These are phyloP conservation scores for Microdochium trichocladiopsis DNA, from an alignment of 2,329 filamentous ascomycete genomes.

Conservation along the genomic window DNA sequence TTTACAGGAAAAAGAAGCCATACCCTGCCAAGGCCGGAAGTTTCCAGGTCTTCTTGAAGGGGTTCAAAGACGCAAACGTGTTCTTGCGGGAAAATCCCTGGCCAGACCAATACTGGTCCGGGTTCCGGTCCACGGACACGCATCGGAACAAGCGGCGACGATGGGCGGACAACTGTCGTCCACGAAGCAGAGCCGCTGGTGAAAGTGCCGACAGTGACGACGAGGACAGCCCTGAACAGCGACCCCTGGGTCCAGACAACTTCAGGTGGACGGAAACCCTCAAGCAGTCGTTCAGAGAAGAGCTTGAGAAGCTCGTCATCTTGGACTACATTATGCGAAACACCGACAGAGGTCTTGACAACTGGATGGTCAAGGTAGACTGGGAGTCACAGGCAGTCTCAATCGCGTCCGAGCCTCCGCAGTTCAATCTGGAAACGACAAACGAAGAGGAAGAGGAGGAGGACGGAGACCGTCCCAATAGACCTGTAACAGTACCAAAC, in stretches of 20 bases:
- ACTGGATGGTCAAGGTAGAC: constrained; percentile 99
- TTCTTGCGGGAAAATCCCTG: constrained; percentile 94
- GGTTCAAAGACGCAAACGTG: constrained; percentile 93
- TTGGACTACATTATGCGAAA: constrained; percentile 99
- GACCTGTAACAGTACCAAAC: constrained; percentile 30
- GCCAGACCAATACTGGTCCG: constrained; percentile 78
- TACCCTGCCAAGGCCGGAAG: constrained; percentile 88
- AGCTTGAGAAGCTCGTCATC: constrained; percentile 94
- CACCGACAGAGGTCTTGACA: constrained; percentile 91
- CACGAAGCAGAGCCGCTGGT: constrained; percentile 34
- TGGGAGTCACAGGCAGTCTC: constrained; percentile 75
- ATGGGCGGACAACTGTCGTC: constrained; percentile 80
- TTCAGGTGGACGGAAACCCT: constrained; percentile 84
- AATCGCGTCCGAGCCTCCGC: constrained; percentile 74
- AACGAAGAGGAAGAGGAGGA: constrained; percentile 36
- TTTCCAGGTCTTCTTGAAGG: constrained; percentile 95
- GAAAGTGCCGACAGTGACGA: constrained; percentile 43
- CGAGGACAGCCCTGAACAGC: constrained; percentile 28
- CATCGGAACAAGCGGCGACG: constrained; percentile 61
- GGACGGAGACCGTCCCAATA: constrained; percentile 53
- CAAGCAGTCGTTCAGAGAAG: constrained; percentile 88
- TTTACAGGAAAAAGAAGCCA: constrained; percentile 78
- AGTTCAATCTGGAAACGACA: constrained; percentile 53
- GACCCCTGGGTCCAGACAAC: constrained; percentile 36
- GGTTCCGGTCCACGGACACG: constrained; percentile 61